phyloP scores from a whole-genome alignment of 2,329 filamentous ascomycete genomes.

The Epichloe uncinata region DNA sequence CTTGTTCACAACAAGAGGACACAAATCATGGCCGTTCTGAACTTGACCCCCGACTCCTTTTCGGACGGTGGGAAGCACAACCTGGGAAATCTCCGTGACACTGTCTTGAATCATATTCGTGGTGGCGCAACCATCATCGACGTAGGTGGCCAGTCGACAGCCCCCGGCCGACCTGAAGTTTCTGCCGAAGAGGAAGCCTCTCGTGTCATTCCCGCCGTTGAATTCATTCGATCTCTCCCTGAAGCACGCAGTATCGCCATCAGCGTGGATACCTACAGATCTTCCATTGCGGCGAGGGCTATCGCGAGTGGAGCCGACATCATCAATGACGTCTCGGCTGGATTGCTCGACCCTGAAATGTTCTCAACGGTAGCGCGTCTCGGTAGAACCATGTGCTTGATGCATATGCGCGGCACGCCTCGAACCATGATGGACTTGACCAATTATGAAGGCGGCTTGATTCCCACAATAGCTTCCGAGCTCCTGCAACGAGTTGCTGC shows the following conservation, averaged over 20 bases:
- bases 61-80: constrained; percentile 69
- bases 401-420: constrained; percentile 89
- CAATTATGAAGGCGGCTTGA: constrained; percentile 55
- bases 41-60: constrained; percentile 92
- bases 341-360: constrained; percentile 67
- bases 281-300: constrained; percentile 64
- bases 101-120: constrained; percentile 47
- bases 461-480: constrained; percentile 53
- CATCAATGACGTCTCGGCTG: constrained; percentile 88
- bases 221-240: constrained; percentile 54
- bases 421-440: constrained; percentile 63
- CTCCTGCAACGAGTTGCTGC: constrained; percentile 55
- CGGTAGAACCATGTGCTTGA: constrained; percentile 67
- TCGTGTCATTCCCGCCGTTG: constrained; percentile 69
- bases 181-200: constrained; percentile 58
- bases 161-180: constrained; percentile 59
- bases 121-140: constrained; percentile 76
- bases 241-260: constrained; percentile 53
- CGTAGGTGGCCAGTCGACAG: constrained; percentile 84
- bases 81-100: constrained; percentile 39
- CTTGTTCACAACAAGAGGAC: constrained; percentile 48
- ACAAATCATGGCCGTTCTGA: constrained; percentile 84
- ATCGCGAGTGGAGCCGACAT: constrained; percentile 74
- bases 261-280: constrained; percentile 87
- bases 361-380: constrained; percentile 64